Evolutionary conservation across 108 stramenopile genomes (phyloP).

Genomic region (Parietichytrium sp.): DNA sequence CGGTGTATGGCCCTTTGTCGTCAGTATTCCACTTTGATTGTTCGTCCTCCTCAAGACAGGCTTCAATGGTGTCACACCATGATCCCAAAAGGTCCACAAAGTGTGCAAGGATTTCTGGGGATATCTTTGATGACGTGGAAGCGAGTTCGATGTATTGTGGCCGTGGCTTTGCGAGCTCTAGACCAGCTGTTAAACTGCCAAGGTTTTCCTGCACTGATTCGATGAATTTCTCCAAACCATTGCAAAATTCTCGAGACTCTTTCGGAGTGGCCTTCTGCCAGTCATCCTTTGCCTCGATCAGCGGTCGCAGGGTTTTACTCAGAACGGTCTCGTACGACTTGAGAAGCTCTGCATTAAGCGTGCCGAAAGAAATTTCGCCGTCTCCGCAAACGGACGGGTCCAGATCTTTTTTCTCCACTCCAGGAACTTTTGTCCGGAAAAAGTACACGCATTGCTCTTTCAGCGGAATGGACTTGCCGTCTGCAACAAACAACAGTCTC

Average conservation of each 20-base stretch:
- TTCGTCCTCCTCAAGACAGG: conserved; percentile 5
- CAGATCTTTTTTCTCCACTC: neutral
- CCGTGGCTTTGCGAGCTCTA: conserved; percentile 23
- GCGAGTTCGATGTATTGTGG: neutral
- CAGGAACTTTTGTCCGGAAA: neutral
- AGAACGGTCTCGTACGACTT: conserved; percentile 25
- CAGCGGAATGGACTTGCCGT: conserved; percentile 26
- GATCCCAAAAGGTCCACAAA: neutral
- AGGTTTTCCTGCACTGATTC: conserved; percentile 17
- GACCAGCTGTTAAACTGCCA: neutral
- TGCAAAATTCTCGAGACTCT: conserved; percentile 11
- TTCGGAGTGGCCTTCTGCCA: neutral
- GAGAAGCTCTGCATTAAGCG: neutral
- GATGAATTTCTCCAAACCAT: neutral
- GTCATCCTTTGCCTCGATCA: neutral
- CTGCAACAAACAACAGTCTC: conserved; percentile 29
- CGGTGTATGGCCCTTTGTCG: conserved; percentile 60
- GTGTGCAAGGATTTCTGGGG: neutral
- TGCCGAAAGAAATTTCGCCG: conserved; percentile 14
- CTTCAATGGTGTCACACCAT: conserved; percentile 26
- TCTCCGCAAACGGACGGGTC: neutral
- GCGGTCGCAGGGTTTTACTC: neutral
- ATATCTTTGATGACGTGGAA: neutral
- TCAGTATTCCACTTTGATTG: conserved; percentile 2
- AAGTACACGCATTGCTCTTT: conserved; percentile 5